A percentile compares a stretch with the other conserved stretches of the same genome.
These are phyloP conservation scores for Bromus sterilis DNA, from an alignment of 176 grass and related monocot species.

Conservation along the genomic window DNA sequence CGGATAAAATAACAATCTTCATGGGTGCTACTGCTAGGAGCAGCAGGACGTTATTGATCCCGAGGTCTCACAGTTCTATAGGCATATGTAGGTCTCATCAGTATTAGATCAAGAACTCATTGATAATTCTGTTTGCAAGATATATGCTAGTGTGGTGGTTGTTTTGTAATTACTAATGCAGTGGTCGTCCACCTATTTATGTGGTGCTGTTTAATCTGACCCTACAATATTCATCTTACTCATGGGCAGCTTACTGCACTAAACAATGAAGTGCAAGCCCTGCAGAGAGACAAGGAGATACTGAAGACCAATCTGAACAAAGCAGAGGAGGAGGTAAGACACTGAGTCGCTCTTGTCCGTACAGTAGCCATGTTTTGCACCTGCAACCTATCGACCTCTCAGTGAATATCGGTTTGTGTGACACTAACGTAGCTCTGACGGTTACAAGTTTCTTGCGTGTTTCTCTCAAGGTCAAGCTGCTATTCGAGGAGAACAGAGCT, in stretches of 20 bases:
- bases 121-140: not conserved
- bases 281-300: slow-evolving; percentile 65
- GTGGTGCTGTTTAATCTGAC: not conserved
- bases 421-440: not conserved
- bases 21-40: too few relatives aligned
- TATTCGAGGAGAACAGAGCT: slow-evolving; percentile 66
- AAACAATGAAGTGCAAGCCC: slow-evolving; percentile 35
- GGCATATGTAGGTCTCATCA: not conserved
- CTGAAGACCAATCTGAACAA: slow-evolving; percentile 54
- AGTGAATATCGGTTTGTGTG: not conserved
- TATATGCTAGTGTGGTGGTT: not conserved
- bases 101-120: too few relatives aligned
- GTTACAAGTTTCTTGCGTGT: not conserved
- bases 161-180: not conserved
- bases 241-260: slow-evolving; percentile 29
- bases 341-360: not conserved
- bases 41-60: too few relatives aligned
- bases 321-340: slow-evolving; percentile 76
- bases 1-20: too few relatives aligned
- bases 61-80: too few relatives aligned
- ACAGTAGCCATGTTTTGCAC: not conserved
- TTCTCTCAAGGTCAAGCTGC: slow-evolving; percentile 40
- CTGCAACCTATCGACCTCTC: not conserved
- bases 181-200: not conserved
- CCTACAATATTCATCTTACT: not conserved